Evolutionary conservation across 768 basidiomycete genomes (phyloP).

Genomic region (Sporobolomyces pararoseus): DNA sequence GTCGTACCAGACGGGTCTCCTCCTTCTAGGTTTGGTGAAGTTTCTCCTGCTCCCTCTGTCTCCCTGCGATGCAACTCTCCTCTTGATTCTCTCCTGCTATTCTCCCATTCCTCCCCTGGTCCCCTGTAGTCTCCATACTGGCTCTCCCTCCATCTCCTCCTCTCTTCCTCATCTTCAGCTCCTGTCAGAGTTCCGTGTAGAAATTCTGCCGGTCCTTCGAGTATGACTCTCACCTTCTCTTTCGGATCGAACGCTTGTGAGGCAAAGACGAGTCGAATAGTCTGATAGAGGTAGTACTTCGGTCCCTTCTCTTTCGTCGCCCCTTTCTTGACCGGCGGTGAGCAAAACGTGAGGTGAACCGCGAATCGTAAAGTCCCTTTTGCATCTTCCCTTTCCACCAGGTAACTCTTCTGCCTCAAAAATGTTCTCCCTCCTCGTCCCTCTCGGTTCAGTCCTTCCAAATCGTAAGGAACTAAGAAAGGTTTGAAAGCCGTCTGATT

Average conservation of each 20-base stretch:
- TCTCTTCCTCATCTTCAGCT: not conserved
- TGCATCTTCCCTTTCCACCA: constrained; percentile 1
- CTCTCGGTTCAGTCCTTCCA: constrained; percentile 42
- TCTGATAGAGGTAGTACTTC: constrained; percentile 45
- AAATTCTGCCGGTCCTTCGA: constrained; percentile 37
- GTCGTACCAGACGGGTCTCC: not conserved
- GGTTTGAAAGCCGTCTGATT: constrained; percentile 47
- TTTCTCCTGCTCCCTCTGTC: constrained; percentile 1
- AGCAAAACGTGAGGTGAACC: constrained; percentile 48
- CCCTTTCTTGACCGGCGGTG: constrained; percentile 35
- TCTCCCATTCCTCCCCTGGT: constrained; percentile 38
- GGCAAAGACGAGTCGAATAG: constrained; percentile 47
- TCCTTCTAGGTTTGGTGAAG: not conserved
- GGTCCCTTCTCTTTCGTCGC: not conserved
- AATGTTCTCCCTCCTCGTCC: constrained; percentile 46
- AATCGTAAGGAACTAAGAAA: constrained; percentile 49
- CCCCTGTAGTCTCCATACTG: constrained; percentile 21
- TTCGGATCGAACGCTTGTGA: constrained; percentile 44
- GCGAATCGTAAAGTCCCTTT: constrained; percentile 47
- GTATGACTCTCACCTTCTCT: constrained; percentile 43
- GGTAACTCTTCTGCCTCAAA: constrained; percentile 46
- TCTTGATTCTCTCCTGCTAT: constrained; percentile 17
- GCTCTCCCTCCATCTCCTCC: not conserved
- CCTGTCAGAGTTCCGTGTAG: not conserved
- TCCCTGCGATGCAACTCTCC: not conserved